Evolutionary conservation across 495 filamentous ascomycete genomes (phyloP).

Genomic region (Xylaria grammica): DNA sequence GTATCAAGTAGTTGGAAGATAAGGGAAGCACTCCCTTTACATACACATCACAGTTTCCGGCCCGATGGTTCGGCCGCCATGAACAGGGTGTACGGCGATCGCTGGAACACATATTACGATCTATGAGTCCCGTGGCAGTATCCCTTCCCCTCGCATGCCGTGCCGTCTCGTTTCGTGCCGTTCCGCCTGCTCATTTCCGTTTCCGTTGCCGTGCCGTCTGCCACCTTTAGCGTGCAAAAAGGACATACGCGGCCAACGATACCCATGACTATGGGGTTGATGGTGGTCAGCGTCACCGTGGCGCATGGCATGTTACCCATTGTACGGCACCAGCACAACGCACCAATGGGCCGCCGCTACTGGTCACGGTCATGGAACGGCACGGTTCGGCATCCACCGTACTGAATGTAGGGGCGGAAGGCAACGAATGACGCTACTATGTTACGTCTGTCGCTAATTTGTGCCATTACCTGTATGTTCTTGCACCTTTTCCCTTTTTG

Average conservation of each 20-base stretch:
- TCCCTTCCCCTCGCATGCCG: neutral
- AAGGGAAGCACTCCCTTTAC: neutral
- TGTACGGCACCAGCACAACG: neutral
- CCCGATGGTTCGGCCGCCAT: neutral
- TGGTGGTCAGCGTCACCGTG: slow-evolving; percentile 14
- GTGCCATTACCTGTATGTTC: neutral
- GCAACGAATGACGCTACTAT: neutral
- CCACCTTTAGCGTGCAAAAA: neutral
- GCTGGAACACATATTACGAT: neutral
- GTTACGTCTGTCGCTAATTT: neutral
- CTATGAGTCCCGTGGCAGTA: neutral
- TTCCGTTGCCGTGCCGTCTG: neutral
- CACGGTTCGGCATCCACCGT: neutral
- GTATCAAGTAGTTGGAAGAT: neutral
- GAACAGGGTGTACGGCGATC: neutral
- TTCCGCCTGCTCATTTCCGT: neutral
- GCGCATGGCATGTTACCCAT: neutral
- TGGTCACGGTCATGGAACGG: neutral
- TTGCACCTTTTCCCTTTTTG: neutral
- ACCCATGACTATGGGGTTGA: neutral
- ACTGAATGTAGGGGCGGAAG: neutral
- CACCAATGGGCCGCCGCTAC: neutral
- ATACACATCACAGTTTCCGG: too few species aligned
- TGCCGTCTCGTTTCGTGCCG: slow-evolving; percentile 10
- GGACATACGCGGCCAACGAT: neutral